Evolutionary conservation across 2,329 filamentous ascomycete species (phyloP).

Genomic region (Neurospora sp.): DNA sequence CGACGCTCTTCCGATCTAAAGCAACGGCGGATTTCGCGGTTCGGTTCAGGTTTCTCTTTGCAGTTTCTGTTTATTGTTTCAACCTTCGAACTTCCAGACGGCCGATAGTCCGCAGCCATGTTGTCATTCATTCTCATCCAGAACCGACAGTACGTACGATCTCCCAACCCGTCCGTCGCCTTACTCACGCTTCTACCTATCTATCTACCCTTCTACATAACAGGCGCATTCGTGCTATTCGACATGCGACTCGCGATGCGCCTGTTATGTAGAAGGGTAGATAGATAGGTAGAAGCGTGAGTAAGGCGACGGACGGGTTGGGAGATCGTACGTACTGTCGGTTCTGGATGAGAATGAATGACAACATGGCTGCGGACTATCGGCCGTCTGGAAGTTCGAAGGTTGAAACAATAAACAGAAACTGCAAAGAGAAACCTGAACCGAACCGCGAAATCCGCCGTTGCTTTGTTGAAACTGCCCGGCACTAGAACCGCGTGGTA

Average conservation of each 20-base stretch:
- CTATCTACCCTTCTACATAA: neutral
- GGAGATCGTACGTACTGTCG: conserved; percentile 52
- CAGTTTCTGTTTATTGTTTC: neutral
- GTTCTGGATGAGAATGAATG: conserved; percentile 85
- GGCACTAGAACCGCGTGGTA: neutral
- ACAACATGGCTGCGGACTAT: conserved; percentile 45
- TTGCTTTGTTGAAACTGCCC: neutral
- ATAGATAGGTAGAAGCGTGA: neutral
- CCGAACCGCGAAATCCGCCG: neutral
- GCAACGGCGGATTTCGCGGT: neutral
- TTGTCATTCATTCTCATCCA: conserved; percentile 86
- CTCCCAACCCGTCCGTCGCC: neutral
- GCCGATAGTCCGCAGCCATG: conserved; percentile 28
- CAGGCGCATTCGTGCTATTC: neutral
- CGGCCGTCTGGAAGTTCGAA: too few relatives aligned
- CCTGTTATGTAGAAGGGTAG: neutral
- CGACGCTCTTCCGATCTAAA: too few relatives aligned
- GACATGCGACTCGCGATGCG: neutral
- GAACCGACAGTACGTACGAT: conserved; percentile 63
- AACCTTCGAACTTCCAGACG: too few relatives aligned
- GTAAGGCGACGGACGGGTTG: neutral
- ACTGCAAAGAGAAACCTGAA: neutral
- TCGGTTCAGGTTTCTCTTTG: neutral
- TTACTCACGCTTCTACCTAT: neutral
- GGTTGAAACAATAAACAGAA: neutral